These are phyloP conservation scores for Pichia sp. DNA, from an alignment of 1,139 yeast species.

Conservation along the genomic window DNA sequence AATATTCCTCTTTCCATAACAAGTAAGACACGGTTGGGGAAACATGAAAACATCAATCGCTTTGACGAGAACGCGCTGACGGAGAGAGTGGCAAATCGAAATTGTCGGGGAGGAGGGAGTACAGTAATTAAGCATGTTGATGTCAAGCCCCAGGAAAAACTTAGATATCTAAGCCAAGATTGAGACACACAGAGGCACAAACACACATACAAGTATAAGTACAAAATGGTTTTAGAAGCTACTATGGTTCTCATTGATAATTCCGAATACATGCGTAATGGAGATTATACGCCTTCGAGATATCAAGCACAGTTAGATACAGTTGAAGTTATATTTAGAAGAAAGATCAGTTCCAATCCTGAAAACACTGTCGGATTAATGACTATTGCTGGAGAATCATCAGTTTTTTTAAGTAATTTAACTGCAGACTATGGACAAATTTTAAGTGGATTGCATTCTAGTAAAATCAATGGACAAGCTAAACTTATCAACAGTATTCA, in stretches of 20 bases:
- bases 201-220: not conserved
- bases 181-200: not conserved
- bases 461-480: constrained; percentile 61
- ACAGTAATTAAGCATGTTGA: no score
- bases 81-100: no score
- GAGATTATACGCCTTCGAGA: constrained; percentile 85
- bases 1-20: no score
- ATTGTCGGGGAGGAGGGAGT: no score
- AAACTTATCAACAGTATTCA: constrained; percentile 83
- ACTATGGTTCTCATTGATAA: constrained; percentile 93
- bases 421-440: constrained; percentile 86
- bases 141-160: no score
- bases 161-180: no score
- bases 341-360: constrained; percentile 83
- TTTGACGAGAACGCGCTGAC: no score
- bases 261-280: constrained; percentile 93
- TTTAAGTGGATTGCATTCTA: constrained; percentile 80
- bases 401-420: constrained; percentile 80
- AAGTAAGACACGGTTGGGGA: no score
- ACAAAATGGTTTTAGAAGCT: constrained; percentile 83
- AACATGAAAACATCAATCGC: no score
- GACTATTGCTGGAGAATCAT: constrained; percentile 81
- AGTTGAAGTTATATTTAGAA: constrained; percentile 82
- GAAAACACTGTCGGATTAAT: constrained; percentile 90
- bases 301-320: constrained; percentile 92